Percentiles rank a stretch among this genome's conserved stretches.
Evolutionary conservation across 2,329 filamentous ascomycete species (phyloP).

Genomic region (Sarocladium strictum): DNA sequence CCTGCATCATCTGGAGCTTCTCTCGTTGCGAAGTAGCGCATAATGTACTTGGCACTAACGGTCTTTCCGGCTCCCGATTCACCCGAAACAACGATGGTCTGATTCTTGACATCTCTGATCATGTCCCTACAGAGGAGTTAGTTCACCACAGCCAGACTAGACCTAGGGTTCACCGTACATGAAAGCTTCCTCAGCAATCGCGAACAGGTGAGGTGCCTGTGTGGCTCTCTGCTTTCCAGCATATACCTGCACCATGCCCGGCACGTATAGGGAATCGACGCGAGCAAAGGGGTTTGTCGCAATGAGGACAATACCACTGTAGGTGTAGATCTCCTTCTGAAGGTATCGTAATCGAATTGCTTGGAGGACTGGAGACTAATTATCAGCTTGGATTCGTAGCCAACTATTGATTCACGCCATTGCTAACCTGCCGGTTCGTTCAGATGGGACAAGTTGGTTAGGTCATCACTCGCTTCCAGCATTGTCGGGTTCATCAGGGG

Average conservation of each 20-base stretch:
- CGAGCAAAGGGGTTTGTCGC: slow-evolving; percentile 97
- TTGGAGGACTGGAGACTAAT: slow-evolving; percentile 66
- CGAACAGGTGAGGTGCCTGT: slow-evolving; percentile 95
- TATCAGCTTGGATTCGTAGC: slow-evolving; percentile 16
- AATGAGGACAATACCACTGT: slow-evolving; percentile 97
- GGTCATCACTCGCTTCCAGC: slow-evolving; percentile 96
- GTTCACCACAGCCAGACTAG: neutral
- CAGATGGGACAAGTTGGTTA: slow-evolving; percentile 94
- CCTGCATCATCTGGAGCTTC: slow-evolving; percentile 86
- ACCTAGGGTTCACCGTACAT: slow-evolving; percentile 58
- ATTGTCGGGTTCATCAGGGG: slow-evolving; percentile 97
- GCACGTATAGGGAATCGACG: slow-evolving; percentile 96
- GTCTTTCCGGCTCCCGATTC: slow-evolving; percentile 99
- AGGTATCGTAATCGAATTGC: slow-evolving; percentile 95
- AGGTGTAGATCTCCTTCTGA: slow-evolving; percentile 99
- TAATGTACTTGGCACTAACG: slow-evolving; percentile 99
- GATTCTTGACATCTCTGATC: slow-evolving; percentile 91
- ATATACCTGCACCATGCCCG: slow-evolving; percentile 99
- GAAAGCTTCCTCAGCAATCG: slow-evolving; percentile 97
- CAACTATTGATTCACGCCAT: neutral
- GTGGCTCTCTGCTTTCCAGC: slow-evolving; percentile 94
- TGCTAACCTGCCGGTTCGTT: slow-evolving; percentile 92
- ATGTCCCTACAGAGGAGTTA: slow-evolving; percentile 66
- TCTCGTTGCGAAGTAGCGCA: slow-evolving; percentile 98
- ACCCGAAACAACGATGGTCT: slow-evolving; percentile 98